Base-by-base conservation (phyloP, 1,284 basidiomycete genomes). In the Rugosomyces carneus region DNA sequence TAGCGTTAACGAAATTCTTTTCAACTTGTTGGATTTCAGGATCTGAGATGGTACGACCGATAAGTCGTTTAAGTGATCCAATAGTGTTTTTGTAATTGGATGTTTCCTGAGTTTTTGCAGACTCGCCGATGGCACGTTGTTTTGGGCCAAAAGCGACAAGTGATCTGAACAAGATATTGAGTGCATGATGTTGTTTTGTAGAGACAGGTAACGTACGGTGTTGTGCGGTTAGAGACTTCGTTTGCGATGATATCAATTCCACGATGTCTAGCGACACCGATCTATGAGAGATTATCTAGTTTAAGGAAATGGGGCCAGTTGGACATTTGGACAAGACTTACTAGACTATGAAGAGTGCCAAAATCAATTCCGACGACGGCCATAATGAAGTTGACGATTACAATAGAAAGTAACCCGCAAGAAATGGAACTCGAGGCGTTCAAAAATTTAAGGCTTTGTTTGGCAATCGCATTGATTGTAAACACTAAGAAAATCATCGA, bases 21-120 rank as follows among this genome's bases (percentile, higher is more conserved):
- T 97, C 93, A 43, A 81, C 70, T 44, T 86, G 73, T 57, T 77
- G 75, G 48, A 94, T 75, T 66, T 94, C 90, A 16, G 84, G 75
- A 66, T 94, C 92, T 42, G 70, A 64, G 53, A 84, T 58, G 31
- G 84, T 79, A 44, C 92, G 78, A 9, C 93, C 93, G 57, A 93
- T 74, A 44, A 96, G 76, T 37, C 93, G 80, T 68, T 95, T 96
- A 60, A 97, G 72, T 1, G 81, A 85, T 40, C 93, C 93, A 61
- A 94, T 76, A 32, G 93, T 96, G 72, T 96, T 97, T 68, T 84
- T 89, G 76, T 93, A 96, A 72, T 96, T 96, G 56, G 91, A 93
- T n/a, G 87, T 95, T 71, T 97, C 93, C 56, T 93, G 89, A 1
- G 90, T 96, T 73, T 96, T 96, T 59, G 93, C 93, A 18, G 91